Percentiles rank a stretch among this genome's conserved stretches.
These are phyloP conservation scores for Pontederia paniculata DNA, from an alignment of 176 grass and related monocot genomes.

Conservation along the genomic window DNA sequence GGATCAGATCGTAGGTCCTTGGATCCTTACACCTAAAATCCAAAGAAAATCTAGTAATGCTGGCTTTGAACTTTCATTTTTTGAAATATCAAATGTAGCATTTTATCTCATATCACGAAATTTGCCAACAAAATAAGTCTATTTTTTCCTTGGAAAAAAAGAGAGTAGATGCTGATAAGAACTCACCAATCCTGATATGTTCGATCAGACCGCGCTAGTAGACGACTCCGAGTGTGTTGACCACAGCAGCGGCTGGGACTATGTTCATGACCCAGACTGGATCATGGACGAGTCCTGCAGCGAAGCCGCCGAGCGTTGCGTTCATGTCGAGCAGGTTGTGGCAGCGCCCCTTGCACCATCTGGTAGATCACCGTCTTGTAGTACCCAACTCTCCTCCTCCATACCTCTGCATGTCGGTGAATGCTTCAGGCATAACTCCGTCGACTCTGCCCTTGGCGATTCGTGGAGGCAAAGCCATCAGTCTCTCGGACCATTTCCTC, in stretches of 20 bases:
- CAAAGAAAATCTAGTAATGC: neutral
- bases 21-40: slow-evolving; percentile 87
- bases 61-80: too few relatives aligned
- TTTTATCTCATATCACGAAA: neutral
- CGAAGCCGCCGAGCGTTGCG: slow-evolving; percentile 62
- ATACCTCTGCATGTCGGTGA: slow-evolving; percentile 50
- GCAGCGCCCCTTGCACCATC: slow-evolving; percentile 58
- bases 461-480: slow-evolving; percentile 57
- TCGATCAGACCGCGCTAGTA: slow-evolving; percentile 82
- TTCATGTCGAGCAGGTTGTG: slow-evolving; percentile 96
- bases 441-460: slow-evolving; percentile 60
- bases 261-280: slow-evolving; percentile 95
- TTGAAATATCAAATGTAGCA: too few relatives aligned
- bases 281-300: slow-evolving; percentile 50
- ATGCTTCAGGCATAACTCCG: slow-evolving; percentile 49
- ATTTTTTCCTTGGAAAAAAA: too few relatives aligned
- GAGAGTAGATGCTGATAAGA: neutral
- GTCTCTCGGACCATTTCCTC: slow-evolving; percentile 78
- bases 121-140: too few relatives aligned
- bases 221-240: slow-evolving; percentile 69
- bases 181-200: slow-evolving; percentile 93
- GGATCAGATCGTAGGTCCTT: slow-evolving; percentile 87
- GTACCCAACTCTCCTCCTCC: slow-evolving; percentile 61
- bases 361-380: slow-evolving; percentile 65
- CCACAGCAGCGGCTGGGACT: slow-evolving; percentile 47